Conservation (phyloP, 345 rosid species). For the Lenwebbia sp. region DNA sequence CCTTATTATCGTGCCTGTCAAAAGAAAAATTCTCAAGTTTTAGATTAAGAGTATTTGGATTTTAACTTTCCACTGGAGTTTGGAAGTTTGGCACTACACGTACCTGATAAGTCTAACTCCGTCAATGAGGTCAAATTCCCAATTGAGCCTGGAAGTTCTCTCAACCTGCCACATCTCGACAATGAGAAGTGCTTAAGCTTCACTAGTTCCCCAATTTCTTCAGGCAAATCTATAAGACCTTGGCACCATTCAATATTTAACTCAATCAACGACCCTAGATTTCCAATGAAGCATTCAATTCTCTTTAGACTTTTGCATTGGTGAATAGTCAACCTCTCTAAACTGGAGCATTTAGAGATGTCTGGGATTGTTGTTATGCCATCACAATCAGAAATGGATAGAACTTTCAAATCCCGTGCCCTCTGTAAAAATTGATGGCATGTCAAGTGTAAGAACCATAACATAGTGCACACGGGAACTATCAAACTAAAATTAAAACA, state of each 20-base stretch:
- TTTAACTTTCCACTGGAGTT: not conserved
- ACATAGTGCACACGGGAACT: rapidly evolving
- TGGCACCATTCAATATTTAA: rapidly evolving
- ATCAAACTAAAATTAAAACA: not conserved
- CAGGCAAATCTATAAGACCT: rapidly evolving
- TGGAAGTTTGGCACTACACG: not conserved
- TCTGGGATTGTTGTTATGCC: not conserved
- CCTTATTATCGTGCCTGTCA: rapidly evolving
- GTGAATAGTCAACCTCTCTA: not conserved
- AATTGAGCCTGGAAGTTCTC: not conserved
- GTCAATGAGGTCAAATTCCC: not conserved
- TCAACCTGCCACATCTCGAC: not conserved
- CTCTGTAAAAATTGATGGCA: not conserved
- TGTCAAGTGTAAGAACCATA: not conserved
- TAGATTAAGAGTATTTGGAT: not conserved
- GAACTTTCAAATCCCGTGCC: not conserved
- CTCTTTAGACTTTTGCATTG: rapidly evolving
- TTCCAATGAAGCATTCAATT: not conserved
- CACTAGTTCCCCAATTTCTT: not conserved
- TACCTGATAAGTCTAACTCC: not conserved
- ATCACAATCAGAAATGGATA: rapidly evolving
- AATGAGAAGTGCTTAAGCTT: not conserved
- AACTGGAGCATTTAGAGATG: not conserved
- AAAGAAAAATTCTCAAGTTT: not conserved
- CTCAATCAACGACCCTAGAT: rapidly evolving